Evolutionary conservation across 148 eudicot genomes (phyloP), one percentile per base, ranked within the genome.

Genomic region (Pouteria glomerata): DNA sequence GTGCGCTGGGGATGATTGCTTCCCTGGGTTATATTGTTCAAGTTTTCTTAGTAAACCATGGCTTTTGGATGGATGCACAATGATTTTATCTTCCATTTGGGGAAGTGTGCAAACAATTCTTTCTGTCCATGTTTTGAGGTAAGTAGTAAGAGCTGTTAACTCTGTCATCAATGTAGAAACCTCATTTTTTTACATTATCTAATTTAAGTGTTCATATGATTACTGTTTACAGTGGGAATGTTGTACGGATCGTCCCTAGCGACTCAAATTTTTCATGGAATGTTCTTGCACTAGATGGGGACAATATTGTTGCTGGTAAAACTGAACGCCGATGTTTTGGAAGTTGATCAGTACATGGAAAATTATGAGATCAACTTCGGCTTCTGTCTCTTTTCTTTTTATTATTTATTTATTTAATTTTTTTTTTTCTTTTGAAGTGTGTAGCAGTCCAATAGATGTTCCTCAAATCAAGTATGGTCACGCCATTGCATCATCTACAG

Each of bases 1-100:
- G 91, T 89, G 93, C 77, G 77, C 97, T 62, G 82, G 78, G 72
- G 86, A 91, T 78, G 90, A 82, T 65, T 73, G 86, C 80, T 91
- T 95, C 70, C 98, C 98, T 45, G 97, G 98, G 71, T 73, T 95
- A 27, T 95, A 95, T 74, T 83, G 85, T 63, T 75, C 85, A 23
- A 71, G 39, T 68, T 77, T 89, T 68, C 86, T 82, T 61, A 14
- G 65, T 50, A 81, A 82, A 23, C 97, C 97, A 41, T 95, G 96
- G 97, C 97, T 95, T 77, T 84, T 92, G 67, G 98, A 95, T 88
- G 98, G 96, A 67, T 78, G 59, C 73, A 88, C 97, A 0, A 81
- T 91, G 82, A 76, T 95, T 70, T 72, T 91, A 57, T 82, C 98
- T 59, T 89, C 98, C 70, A 64, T 73, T 52, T 95, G 98, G 97